Evolutionary conservation across 2,329 filamentous ascomycete species (phyloP).

Genomic region (Pseudogymnoascus sp.): DNA sequence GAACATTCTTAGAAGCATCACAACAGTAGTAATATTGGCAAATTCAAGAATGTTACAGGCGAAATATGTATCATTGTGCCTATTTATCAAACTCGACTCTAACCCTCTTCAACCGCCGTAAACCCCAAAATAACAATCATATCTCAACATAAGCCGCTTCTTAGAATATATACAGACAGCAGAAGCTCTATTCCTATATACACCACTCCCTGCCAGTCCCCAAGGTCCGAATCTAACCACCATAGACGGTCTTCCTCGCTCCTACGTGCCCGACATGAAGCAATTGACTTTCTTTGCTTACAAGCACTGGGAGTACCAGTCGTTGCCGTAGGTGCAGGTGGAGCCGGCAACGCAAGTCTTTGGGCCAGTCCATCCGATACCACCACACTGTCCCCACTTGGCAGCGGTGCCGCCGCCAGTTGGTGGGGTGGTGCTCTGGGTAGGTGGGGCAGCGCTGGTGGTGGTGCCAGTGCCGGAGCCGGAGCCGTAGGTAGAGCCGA

Average conservation of each 20-base stretch:
- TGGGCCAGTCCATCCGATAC: slow-evolving; percentile 17
- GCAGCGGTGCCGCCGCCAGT: not conserved
- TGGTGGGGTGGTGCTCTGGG: not conserved
- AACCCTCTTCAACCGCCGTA: not conserved
- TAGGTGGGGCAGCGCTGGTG: not conserved
- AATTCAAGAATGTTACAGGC: not conserved
- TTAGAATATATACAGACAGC: slow-evolving; percentile 1
- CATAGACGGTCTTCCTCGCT: not conserved
- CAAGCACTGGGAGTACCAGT: slow-evolving; percentile 25
- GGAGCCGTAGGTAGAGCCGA: slow-evolving; percentile 25
- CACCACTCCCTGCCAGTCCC: not conserved
- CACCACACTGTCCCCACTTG: slow-evolving; percentile 14
- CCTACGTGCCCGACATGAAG: not conserved
- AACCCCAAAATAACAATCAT: not conserved
- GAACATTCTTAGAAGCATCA: too few relatives aligned
- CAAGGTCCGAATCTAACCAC: not conserved
- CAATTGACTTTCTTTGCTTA: not conserved
- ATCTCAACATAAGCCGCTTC: slow-evolving; percentile 1
- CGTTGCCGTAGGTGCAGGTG: slow-evolving; percentile 17
- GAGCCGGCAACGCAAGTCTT: slow-evolving; percentile 19
- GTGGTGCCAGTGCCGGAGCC: slow-evolving; percentile 1
- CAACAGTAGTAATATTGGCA: too few relatives aligned
- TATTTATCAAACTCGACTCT: not conserved
- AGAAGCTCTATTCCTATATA: slow-evolving; percentile 7
- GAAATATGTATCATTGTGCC: slow-evolving; percentile 2